phyloP scores from a whole-genome alignment of 495 filamentous ascomycete species.

The Podospora comata region DNA sequence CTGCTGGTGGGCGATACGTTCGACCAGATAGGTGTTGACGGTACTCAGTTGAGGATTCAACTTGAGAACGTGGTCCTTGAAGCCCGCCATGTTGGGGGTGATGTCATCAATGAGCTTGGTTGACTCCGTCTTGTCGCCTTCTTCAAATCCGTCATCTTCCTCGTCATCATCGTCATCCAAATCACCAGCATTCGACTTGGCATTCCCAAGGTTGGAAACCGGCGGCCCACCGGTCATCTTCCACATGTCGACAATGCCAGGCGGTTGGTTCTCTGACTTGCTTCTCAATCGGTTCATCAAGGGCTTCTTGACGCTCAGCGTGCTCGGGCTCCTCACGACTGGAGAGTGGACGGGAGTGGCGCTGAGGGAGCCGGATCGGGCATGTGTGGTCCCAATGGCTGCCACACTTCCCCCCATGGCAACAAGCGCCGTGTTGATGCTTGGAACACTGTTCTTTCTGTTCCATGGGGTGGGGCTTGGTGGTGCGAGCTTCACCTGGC shows the following conservation, averaged over 20 bases:
- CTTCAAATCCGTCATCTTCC: conserved; percentile 52
- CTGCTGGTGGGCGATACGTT: conserved; percentile 82
- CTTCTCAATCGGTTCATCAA: conserved; percentile 61
- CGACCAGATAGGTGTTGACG: conserved; percentile 60
- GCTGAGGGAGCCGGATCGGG: conserved; percentile 58
- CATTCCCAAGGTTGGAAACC: conserved; percentile 49
- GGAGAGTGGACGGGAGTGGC: conserved; percentile 50
- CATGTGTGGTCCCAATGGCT: conserved; percentile 56
- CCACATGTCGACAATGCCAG: conserved; percentile 46
- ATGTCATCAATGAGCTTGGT: conserved; percentile 52
- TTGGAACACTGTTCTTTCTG: conserved; percentile 57
- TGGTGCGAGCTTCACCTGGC: conserved; percentile 53
- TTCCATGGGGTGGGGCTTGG: conserved; percentile 53
- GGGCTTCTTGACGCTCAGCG: conserved; percentile 49
- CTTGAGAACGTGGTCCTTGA: conserved; percentile 68
- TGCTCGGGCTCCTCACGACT: conserved; percentile 41
- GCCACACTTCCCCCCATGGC: conserved; percentile 61
- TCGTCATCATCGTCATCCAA: conserved; percentile 36
- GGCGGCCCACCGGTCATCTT: conserved; percentile 59
- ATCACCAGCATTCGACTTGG: conserved; percentile 28
- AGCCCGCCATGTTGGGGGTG: conserved; percentile 71
- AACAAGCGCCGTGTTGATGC: conserved; percentile 61
- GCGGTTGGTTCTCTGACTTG: conserved; percentile 62
- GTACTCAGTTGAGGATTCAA: conserved; percentile 58
- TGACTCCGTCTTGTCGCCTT: conserved; percentile 45